A percentile compares a stretch with the other conserved stretches of the same genome.
These are phyloP conservation scores for Yamagishiella unicocca DNA, from an alignment of 139 green algal genomes.

Conservation along the genomic window DNA sequence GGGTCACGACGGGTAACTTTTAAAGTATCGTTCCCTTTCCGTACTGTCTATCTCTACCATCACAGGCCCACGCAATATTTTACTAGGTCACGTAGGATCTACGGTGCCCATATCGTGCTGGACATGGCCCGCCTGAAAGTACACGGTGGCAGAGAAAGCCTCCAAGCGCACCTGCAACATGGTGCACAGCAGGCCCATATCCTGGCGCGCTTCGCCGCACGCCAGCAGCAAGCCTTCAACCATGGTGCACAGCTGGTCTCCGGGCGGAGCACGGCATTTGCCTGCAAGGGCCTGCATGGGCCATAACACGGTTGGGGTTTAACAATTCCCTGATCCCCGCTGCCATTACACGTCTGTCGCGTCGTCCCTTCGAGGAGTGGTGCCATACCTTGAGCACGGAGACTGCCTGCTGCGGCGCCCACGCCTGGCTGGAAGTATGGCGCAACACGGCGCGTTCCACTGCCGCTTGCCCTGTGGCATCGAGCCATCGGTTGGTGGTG, in stretches of 20 bases:
- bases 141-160: too few species aligned
- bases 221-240: slow-evolving; percentile 17
- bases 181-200: slow-evolving; percentile 18
- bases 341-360: too few species aligned
- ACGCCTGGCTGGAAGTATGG: background rate
- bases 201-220: background rate
- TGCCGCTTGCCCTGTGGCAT: background rate
- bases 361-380: too few species aligned
- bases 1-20: too few species aligned
- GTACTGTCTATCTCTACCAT: too few species aligned
- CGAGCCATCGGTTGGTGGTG: slow-evolving; percentile 14
- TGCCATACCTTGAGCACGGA: background rate
- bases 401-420: slow-evolving; percentile 8
- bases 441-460: slow-evolving; percentile 22
- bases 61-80: too few species aligned
- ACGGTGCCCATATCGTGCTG: too few species aligned
- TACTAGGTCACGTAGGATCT: too few species aligned
- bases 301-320: too few species aligned
- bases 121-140: too few species aligned
- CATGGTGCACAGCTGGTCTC: slow-evolving; percentile 5
- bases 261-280: background rate
- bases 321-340: too few species aligned
- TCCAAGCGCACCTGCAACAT: slow-evolving; percentile 9
- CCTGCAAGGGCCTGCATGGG: slow-evolving; percentile 31
- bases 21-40: too few species aligned